These are phyloP conservation scores for Ogataea corticis DNA, from an alignment of 805 yeast genomes.

Conservation along the genomic window DNA sequence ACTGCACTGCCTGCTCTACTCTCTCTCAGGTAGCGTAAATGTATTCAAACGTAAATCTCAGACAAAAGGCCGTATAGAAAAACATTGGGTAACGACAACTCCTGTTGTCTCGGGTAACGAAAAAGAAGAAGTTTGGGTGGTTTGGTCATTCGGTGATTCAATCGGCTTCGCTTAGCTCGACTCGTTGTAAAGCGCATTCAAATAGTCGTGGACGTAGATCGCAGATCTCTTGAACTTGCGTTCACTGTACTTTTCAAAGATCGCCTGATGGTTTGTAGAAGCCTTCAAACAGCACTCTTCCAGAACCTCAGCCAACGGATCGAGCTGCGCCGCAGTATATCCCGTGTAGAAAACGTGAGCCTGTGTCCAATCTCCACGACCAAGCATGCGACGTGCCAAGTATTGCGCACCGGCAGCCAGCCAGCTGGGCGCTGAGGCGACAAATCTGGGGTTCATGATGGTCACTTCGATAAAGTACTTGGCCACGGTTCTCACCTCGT, in stretches of 20 bases:
- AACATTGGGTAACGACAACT: slow-evolving; percentile 1
- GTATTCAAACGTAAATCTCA: slow-evolving; percentile 14
- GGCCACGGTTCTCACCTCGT: slow-evolving; percentile 79
- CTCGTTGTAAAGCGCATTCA: slow-evolving; percentile 36
- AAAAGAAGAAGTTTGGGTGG: not conserved
- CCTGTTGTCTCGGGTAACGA: not conserved
- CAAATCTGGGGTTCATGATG: slow-evolving; percentile 70
- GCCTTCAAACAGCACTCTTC: slow-evolving; percentile 69
- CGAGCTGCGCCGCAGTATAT: slow-evolving; percentile 80
- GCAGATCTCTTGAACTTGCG: slow-evolving; percentile 81
- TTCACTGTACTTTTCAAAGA: slow-evolving; percentile 87
- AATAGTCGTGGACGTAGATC: slow-evolving; percentile 74
- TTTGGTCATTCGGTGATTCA: no score
- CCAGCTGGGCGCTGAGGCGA: slow-evolving; percentile 70
- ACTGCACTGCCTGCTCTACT: not conserved
- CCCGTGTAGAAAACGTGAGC: slow-evolving; percentile 90
- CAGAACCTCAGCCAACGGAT: slow-evolving; percentile 72
- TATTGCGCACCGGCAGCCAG: slow-evolving; percentile 86
- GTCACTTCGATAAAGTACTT: slow-evolving; percentile 81
- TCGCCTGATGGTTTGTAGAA: slow-evolving; percentile 67
- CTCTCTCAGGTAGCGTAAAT: slow-evolving; percentile 13
- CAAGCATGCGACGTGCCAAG: slow-evolving; percentile 70
- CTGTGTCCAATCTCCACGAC: slow-evolving; percentile 79
- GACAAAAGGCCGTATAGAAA: slow-evolving; percentile 9
- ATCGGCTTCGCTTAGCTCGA: slow-evolving; percentile 12